phyloP scores from a whole-genome alignment of 1,284 basidiomycete species.

The Porphyrellus sp. region DNA sequence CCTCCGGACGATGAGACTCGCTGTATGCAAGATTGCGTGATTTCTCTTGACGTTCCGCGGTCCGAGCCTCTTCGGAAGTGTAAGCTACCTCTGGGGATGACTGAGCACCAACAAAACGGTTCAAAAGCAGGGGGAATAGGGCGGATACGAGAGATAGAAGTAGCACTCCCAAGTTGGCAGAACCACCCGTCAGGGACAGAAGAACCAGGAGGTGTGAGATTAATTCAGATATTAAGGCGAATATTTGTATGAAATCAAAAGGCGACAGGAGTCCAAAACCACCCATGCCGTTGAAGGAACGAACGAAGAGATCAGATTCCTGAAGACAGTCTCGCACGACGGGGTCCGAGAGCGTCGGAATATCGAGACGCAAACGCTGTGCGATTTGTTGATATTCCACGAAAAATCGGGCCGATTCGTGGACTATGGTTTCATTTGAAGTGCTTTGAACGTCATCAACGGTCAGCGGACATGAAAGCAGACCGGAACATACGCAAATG shows the following conservation, averaged over 20 bases:
- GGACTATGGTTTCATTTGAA: conserved; percentile 65
- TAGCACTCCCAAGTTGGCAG: conserved; percentile 53
- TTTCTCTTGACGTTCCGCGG: conserved; percentile 65
- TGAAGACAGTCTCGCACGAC: conserved; percentile 70
- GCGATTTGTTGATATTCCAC: conserved; percentile 76
- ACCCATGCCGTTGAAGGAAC: conserved; percentile 65
- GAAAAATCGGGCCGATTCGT: conserved; percentile 65
- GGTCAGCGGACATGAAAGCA: conserved; percentile 15
- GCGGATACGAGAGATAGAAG: conserved; percentile 58
- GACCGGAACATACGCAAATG: conserved; percentile 58
- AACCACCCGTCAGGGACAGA: conserved; percentile 59
- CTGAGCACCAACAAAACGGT: conserved; percentile 43
- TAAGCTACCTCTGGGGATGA: conserved; percentile 45
- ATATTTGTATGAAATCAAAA: conserved; percentile 69
- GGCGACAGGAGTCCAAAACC: conserved; percentile 72
- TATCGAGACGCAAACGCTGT: conserved; percentile 71
- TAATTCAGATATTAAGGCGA: conserved; percentile 68
- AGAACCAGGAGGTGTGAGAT: conserved; percentile 66
- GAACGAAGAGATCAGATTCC: conserved; percentile 77
- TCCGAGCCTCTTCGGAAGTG: conserved; percentile 52
- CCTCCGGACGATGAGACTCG: conserved; percentile 68
- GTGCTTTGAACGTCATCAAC: conserved; percentile 41
- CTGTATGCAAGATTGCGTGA: conserved; percentile 70
- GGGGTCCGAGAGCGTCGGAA: conserved; percentile 72
- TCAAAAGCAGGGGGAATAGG: conserved; percentile 51